phyloP scores from a whole-genome alignment of 352 stramenopile species.

The Phytophthora vignae region DNA sequence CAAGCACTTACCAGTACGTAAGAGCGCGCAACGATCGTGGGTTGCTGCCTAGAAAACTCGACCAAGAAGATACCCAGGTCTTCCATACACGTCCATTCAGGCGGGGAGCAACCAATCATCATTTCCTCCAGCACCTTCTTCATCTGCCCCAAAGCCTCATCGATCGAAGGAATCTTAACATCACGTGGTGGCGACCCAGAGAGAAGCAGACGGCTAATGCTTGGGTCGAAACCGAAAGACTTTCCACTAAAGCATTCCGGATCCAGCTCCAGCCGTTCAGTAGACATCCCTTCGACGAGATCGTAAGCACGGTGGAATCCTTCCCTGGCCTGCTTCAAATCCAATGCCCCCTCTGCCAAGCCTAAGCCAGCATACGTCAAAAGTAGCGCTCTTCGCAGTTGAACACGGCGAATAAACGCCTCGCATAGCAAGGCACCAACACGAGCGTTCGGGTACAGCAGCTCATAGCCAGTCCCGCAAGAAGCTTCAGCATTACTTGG shows the following conservation, averaged over 20 bases:
- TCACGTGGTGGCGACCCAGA: constrained; percentile 78
- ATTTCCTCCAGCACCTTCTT: constrained; percentile 67
- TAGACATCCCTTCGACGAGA: constrained; percentile 50
- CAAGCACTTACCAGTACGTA: constrained; percentile 74
- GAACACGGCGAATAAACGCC: constrained; percentile 66
- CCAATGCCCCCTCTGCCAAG: constrained; percentile 50
- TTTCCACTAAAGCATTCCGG: constrained; percentile 75
- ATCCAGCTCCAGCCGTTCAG: constrained; percentile 75
- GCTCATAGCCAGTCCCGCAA: constrained; percentile 35
- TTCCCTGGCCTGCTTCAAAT: constrained; percentile 49
- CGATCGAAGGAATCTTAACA: constrained; percentile 66
- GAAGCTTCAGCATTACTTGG: constrained; percentile 10
- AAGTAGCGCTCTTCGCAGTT: constrained; percentile 58
- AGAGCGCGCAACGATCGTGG: constrained; percentile 80
- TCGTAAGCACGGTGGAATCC: constrained; percentile 55
- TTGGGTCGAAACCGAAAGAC: constrained; percentile 76
- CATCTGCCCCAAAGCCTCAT: constrained; percentile 58
- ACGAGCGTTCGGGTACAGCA: constrained; percentile 58
- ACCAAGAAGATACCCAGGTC: constrained; percentile 80
- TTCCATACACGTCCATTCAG: constrained; percentile 81
- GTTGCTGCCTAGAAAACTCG: constrained; percentile 75
- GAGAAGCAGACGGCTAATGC: constrained; percentile 73
- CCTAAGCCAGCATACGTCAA: constrained; percentile 54
- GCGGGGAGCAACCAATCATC: constrained; percentile 60
- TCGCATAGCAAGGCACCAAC: constrained; percentile 67